Percentiles rank a stretch among this genome's conserved stretches.
Conservation (phyloP, 1,284 basidiomycete genomes). For the Cystobasidiaceae sp. region DNA sequence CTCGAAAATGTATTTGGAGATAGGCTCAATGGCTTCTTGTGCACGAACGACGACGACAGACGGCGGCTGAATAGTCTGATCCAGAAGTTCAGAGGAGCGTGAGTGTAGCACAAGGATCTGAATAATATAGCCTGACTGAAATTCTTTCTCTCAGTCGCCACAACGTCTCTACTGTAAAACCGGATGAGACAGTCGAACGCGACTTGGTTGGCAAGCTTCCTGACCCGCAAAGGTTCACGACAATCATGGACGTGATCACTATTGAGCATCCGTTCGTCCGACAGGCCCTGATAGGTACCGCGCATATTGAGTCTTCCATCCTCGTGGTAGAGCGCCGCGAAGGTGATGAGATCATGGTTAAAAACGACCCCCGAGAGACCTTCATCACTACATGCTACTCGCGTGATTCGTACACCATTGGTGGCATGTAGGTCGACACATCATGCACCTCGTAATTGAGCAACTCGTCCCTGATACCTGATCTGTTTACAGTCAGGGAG, state of each 20-base stretch:
- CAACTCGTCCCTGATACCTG: background rate
- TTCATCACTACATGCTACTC: slow-evolving; percentile 6
- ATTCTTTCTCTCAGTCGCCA: background rate
- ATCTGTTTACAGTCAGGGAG: background rate
- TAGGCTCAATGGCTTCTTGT: slow-evolving; percentile 66
- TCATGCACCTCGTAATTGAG: background rate
- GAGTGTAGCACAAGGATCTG: background rate
- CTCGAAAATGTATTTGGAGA: slow-evolving; percentile 62
- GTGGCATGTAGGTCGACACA: slow-evolving; percentile 17
- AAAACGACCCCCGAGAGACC: background rate
- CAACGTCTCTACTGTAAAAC: background rate
- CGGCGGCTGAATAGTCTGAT: slow-evolving; percentile 60
- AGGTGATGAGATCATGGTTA: slow-evolving; percentile 22
- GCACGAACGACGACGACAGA: slow-evolving; percentile 68
- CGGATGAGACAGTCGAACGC: background rate
- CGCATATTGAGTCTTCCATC: slow-evolving; percentile 7
- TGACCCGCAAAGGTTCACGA: background rate
- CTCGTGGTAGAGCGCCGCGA: slow-evolving; percentile 11
- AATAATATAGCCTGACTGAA: background rate
- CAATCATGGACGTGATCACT: background rate
- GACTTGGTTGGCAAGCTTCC: background rate
- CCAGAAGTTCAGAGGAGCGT: slow-evolving; percentile 1
- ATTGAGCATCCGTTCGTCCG: slow-evolving; percentile 18
- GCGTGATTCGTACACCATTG: slow-evolving; percentile 11
- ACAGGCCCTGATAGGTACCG: slow-evolving; percentile 12